These are phyloP conservation scores for Penicillium lividum DNA, from an alignment of 495 filamentous ascomycete genomes.

Conservation along the genomic window DNA sequence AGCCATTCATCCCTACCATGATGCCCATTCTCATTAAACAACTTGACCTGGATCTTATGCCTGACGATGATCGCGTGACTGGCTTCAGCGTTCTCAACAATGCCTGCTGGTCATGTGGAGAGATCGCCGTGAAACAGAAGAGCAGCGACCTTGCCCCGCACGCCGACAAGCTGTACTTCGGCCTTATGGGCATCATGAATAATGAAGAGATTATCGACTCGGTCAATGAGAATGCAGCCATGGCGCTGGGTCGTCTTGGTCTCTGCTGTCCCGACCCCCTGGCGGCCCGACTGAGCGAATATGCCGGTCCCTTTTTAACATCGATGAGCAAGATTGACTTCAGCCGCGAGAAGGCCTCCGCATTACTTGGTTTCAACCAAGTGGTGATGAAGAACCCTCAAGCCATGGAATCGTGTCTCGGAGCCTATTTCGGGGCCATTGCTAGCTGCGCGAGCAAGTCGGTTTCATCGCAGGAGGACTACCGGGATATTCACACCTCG, in stretches of 20 bases:
- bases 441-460: slow-evolving; percentile 68
- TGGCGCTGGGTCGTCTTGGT: slow-evolving; percentile 87
- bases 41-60: slow-evolving; percentile 75
- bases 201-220: slow-evolving; percentile 85
- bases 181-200: slow-evolving; percentile 73
- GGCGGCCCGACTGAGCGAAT: slow-evolving; percentile 77
- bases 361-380: slow-evolving; percentile 84
- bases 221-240: slow-evolving; percentile 91
- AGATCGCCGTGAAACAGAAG: slow-evolving; percentile 87
- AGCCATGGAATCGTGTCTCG: slow-evolving; percentile 83
- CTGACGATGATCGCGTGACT: slow-evolving; percentile 70
- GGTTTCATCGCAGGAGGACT: slow-evolving; percentile 48
- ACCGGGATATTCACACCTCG: slow-evolving; percentile 51
- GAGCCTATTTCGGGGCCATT: slow-evolving; percentile 82
- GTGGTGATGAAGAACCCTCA: slow-evolving; percentile 85
- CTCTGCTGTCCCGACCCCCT: slow-evolving; percentile 75
- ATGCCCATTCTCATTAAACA: slow-evolving; percentile 81
- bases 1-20: slow-evolving; percentile 68
- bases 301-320: slow-evolving; percentile 77
- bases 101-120: slow-evolving; percentile 95
- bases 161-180: slow-evolving; percentile 71
- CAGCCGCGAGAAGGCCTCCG: slow-evolving; percentile 92
- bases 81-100: slow-evolving; percentile 95
- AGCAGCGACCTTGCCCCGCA: slow-evolving; percentile 78
- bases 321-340: slow-evolving; percentile 82